A percentile compares a stretch with the other conserved stretches of the same genome.
Evolutionary conservation across 2,329 filamentous ascomycete species (phyloP).

Genomic region (Phyllosticta citriasiana): DNA sequence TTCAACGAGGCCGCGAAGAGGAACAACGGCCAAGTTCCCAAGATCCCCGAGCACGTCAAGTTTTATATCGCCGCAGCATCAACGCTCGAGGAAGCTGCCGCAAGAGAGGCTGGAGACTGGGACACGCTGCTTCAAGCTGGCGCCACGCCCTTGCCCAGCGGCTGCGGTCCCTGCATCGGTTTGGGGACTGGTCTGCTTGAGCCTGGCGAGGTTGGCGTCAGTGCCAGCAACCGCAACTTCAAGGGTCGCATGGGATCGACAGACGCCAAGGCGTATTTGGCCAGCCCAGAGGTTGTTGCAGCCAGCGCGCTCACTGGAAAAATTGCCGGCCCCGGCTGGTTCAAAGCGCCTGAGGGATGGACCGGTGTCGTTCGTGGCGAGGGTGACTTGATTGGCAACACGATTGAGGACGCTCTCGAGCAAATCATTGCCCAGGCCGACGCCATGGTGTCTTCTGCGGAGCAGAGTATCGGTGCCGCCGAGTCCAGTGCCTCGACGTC

Average conservation of each 20-base stretch:
- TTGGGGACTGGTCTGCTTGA: conserved; percentile 71
- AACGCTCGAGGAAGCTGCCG: conserved; percentile 59
- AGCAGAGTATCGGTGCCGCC: conserved; percentile 34
- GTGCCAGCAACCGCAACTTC: conserved; percentile 79
- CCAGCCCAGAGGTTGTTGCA: conserved; percentile 83
- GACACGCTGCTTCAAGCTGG: conserved; percentile 71
- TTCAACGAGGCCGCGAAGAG: conserved; percentile 63
- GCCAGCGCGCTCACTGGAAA: conserved; percentile 70
- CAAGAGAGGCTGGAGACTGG: conserved; percentile 80
- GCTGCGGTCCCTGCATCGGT: conserved; percentile 81
- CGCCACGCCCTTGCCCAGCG: conserved; percentile 58
- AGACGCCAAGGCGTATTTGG: conserved; percentile 74
- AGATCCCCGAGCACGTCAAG: conserved; percentile 64
- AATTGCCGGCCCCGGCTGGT: conserved; percentile 69
- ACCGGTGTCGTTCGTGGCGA: conserved; percentile 60
- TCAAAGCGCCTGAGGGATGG: conserved; percentile 59
- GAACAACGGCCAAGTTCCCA: conserved; percentile 52
- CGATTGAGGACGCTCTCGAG: conserved; percentile 60
- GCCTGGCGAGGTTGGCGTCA: conserved; percentile 77
- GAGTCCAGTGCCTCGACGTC: conserved; percentile 24
- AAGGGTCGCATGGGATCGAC: conserved; percentile 80
- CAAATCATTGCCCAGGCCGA: conserved; percentile 63
- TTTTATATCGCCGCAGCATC: conserved; percentile 91
- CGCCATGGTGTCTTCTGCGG: conserved; percentile 45
- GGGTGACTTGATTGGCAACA: conserved; percentile 55